phyloP scores from a whole-genome alignment of 768 basidiomycete species.

The Russula vinacea region DNA sequence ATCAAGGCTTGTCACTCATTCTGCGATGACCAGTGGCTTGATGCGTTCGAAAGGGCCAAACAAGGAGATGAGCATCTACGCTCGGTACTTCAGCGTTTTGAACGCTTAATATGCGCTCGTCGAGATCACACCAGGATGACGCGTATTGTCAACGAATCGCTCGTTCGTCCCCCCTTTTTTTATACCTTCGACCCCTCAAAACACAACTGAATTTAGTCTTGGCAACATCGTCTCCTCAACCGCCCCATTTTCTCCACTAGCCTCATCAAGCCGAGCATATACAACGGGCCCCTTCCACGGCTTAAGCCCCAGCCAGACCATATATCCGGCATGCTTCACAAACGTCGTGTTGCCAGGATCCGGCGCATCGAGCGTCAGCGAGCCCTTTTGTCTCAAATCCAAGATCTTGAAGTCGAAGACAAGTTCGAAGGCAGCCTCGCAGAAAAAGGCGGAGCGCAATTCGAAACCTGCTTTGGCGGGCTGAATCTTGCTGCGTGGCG shows the following conservation, averaged over 20 bases:
- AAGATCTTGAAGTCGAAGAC: constrained; percentile 40
- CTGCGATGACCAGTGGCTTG: constrained; percentile 49
- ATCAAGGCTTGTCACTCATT: constrained; percentile 9
- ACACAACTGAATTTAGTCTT: constrained; percentile 44
- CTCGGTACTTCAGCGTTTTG: constrained; percentile 54
- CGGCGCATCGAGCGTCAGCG: constrained; percentile 43
- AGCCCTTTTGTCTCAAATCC: constrained; percentile 37
- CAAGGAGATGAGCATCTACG: constrained; percentile 49
- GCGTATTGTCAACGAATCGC: constrained; percentile 46
- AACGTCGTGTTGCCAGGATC: constrained; percentile 45
- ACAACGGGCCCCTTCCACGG: constrained; percentile 71
- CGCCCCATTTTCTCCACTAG: constrained; percentile 72
- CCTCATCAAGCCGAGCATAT: constrained; percentile 59
- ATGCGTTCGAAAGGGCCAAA: constrained; percentile 51
- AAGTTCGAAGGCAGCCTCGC: constrained; percentile 39
- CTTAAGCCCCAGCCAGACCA: constrained; percentile 73
- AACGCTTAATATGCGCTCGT: constrained; percentile 51
- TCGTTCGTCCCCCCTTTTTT: constrained; percentile 42
- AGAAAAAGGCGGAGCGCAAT: constrained; percentile 7
- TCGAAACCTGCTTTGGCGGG: constrained; percentile 31
- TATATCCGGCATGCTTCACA: constrained; percentile 67
- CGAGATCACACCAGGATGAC: constrained; percentile 50
- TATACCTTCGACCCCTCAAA: background rate
- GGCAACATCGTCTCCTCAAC: constrained; percentile 50
- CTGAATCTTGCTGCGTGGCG: constrained; percentile 34